A percentile compares a stretch with the other conserved stretches of the same genome.
phyloP scores from a whole-genome alignment of 345 rosid genomes.

The Gossypium turneri region DNA sequence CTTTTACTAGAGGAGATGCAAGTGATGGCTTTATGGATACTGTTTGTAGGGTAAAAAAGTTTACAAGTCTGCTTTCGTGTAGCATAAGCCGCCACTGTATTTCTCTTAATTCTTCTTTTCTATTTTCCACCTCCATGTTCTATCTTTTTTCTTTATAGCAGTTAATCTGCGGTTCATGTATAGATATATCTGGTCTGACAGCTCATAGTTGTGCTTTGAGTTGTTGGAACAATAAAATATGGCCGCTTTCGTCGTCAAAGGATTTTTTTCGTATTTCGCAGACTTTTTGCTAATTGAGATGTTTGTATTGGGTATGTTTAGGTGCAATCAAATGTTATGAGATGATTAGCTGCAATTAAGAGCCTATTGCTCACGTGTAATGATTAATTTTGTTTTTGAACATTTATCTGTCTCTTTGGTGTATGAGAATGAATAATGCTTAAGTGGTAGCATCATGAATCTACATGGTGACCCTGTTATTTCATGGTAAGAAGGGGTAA shows the following conservation, averaged over 20 bases:
- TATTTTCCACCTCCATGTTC: not conserved
- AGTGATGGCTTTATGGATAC: not conserved
- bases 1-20: not conserved
- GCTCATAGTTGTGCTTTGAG: slow-evolving; percentile 11
- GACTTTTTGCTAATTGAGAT: not conserved
- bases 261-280: not conserved
- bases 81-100: slow-evolving; percentile 9
- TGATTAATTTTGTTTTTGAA: not conserved
- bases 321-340: slow-evolving; percentile 1
- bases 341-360: not conserved
- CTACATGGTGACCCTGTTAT: not conserved
- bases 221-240: slow-evolving; percentile 1
- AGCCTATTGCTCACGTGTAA: not conserved
- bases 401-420: not conserved
- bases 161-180: slow-evolving; percentile 14
- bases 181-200: slow-evolving; percentile 27
- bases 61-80: slow-evolving; percentile 8
- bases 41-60: slow-evolving; percentile 5
- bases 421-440: not conserved
- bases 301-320: not conserved
- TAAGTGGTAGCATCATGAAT: not conserved
- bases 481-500: not conserved
- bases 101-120: not conserved
- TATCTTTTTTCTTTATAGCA: slow-evolving; percentile 9
- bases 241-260: not conserved